Percentiles rank a stretch among this genome's conserved stretches.
phyloP scores from a whole-genome alignment of 2,329 filamentous ascomycete species.

The Penicillium sp. region DNA sequence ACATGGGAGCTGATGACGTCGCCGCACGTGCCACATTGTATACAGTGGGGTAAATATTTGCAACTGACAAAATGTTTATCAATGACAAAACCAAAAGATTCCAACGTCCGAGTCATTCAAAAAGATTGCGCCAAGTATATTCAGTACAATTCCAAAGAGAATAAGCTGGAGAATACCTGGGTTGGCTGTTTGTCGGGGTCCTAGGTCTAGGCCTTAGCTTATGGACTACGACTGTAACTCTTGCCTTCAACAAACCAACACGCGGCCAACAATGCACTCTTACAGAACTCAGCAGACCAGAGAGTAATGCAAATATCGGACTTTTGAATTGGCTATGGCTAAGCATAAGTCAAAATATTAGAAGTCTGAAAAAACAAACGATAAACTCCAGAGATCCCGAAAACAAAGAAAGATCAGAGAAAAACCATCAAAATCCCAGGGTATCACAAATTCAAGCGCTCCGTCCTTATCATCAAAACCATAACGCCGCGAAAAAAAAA shows the following conservation, averaged over 20 bases:
- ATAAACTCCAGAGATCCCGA: neutral
- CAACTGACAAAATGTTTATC: neutral
- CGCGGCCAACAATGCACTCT: neutral
- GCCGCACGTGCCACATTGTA: slow-evolving; percentile 33
- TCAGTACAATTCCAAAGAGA: no score
- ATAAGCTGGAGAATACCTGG: no score
- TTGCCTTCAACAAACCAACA: neutral
- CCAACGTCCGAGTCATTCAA: no score
- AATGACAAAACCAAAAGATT: neutral
- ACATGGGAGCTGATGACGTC: slow-evolving; percentile 37
- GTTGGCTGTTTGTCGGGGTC: no score
- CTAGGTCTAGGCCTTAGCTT: no score
- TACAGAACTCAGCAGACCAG: neutral
- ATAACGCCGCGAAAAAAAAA: neutral
- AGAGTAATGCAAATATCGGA: neutral
- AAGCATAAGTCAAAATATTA: neutral
- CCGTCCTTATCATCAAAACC: neutral
- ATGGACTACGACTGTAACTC: no score
- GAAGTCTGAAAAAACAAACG: neutral
- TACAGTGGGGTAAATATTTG: neutral
- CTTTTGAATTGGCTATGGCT: neutral
- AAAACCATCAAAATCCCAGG: neutral
- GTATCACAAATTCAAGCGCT: neutral
- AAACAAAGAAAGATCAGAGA: neutral
- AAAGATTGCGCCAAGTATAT: no score